phyloP scores from a whole-genome alignment of 1,284 basidiomycete genomes.

The Malassezia furfur region DNA sequence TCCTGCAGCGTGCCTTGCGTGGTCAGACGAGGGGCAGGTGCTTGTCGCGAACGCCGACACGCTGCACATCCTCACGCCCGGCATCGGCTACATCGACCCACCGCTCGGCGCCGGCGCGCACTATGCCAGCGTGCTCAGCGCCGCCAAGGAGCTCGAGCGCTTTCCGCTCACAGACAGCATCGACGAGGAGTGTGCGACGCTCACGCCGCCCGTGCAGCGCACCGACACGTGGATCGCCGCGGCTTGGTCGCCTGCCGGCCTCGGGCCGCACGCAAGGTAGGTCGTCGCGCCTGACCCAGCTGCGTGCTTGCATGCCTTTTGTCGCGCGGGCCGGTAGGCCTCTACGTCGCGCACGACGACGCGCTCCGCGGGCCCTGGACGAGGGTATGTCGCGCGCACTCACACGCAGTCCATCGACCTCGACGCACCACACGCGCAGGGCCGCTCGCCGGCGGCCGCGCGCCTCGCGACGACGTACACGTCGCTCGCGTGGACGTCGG shows the following conservation, averaged over 20 bases:
- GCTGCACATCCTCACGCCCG: slow-evolving; percentile 14
- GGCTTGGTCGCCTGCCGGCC: slow-evolving; percentile 11
- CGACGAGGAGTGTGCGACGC: slow-evolving; percentile 7
- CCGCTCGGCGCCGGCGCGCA: not conserved
- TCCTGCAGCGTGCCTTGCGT: not conserved
- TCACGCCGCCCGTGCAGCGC: slow-evolving; percentile 3
- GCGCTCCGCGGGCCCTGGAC: slow-evolving; percentile 3
- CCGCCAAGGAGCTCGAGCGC: not conserved
- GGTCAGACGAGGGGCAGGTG: slow-evolving; percentile 15
- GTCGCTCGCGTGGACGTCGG: not conserved
- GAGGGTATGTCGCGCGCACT: not conserved
- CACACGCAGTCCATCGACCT: not conserved
- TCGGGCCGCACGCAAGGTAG: slow-evolving; percentile 5
- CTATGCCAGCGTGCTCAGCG: not conserved
- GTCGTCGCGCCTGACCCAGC: not conserved
- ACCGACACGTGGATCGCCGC: slow-evolving; percentile 10
- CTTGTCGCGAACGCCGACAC: slow-evolving; percentile 3
- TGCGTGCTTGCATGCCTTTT: slow-evolving; percentile 10
- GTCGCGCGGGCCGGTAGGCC: not conserved
- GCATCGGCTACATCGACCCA: not conserved
- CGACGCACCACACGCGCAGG: not conserved
- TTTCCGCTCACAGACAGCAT: not conserved
- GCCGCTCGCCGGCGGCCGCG: not conserved
- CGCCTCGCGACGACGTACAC: not conserved
- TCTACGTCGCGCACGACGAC: slow-evolving; percentile 3